Percentiles rank a stretch among this genome's conserved stretches.
Evolutionary conservation across 2,329 filamentous ascomycete genomes (phyloP).

Genomic region (Neonectria punicea): DNA sequence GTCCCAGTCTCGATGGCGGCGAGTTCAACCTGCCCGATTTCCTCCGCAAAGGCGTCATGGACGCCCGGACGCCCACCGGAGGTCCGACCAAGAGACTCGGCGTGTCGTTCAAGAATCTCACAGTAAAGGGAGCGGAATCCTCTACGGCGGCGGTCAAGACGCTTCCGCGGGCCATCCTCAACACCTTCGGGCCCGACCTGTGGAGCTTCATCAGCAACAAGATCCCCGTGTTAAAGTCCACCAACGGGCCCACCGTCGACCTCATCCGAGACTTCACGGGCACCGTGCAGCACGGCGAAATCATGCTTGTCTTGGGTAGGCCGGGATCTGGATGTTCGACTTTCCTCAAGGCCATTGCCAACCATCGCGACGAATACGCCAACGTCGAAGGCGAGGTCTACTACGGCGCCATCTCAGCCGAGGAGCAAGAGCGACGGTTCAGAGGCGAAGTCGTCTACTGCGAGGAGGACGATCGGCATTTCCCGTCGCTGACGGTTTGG

Average conservation of each 20-base stretch:
- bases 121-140: conserved; percentile 74
- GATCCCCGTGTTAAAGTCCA: conserved; percentile 7
- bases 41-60: conserved; percentile 14
- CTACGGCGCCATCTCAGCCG: conserved; percentile 20
- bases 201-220: conserved; percentile 64
- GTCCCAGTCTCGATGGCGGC: conserved; percentile 4
- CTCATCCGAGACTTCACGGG: conserved; percentile 22
- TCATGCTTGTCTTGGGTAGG: conserved; percentile 71
- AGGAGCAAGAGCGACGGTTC: conserved; percentile 16
- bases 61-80: conserved; percentile 9
- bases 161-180: conserved; percentile 74
- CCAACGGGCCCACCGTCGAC: conserved; percentile 8
- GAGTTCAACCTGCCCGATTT: conserved; percentile 19
- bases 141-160: conserved; percentile 74
- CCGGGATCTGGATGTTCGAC: conserved; percentile 74
- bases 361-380: conserved; percentile 18
- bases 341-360: conserved; percentile 24
- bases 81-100: conserved; percentile 56
- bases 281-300: conserved; percentile 71
- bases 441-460: conserved; percentile 23
- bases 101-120: conserved; percentile 77
- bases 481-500: conserved; percentile 23
- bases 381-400: conserved; percentile 21
- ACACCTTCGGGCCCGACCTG: conserved; percentile 80
- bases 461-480: conserved; percentile 23